phyloP scores from a whole-genome alignment of 768 basidiomycete genomes.

The Terana coerulea region DNA sequence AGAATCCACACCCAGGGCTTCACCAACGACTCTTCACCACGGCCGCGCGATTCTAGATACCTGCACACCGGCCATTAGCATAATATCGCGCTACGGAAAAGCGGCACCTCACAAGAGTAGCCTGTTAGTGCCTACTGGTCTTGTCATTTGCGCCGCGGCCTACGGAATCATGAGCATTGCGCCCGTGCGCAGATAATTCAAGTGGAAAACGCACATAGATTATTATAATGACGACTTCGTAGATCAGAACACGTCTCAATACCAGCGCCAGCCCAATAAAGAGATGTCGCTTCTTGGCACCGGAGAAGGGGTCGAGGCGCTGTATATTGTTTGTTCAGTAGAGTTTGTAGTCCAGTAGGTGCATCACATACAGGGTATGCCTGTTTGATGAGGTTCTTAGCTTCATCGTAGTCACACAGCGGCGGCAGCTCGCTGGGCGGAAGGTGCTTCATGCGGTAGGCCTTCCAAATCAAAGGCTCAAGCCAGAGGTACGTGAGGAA shows the following conservation, averaged over 20 bases:
- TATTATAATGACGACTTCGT: not conserved
- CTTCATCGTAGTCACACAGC: slow-evolving; percentile 28
- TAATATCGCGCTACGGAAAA: slow-evolving; percentile 1
- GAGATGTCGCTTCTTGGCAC: slow-evolving; percentile 30
- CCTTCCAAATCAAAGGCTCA: slow-evolving; percentile 29
- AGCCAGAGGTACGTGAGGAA: slow-evolving; percentile 39
- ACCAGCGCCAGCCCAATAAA: slow-evolving; percentile 30
- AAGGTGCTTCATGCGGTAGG: slow-evolving; percentile 29
- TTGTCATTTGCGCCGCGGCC: slow-evolving; percentile 15
- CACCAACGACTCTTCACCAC: slow-evolving; percentile 29
- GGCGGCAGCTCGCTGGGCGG: slow-evolving; percentile 32
- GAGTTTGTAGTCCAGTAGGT: not conserved
- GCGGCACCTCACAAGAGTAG: slow-evolving; percentile 30
- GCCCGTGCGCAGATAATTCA: not conserved
- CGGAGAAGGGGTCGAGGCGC: slow-evolving; percentile 36
- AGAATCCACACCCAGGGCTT: slow-evolving; percentile 49
- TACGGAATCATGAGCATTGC: not conserved
- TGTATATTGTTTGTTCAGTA: slow-evolving; percentile 6
- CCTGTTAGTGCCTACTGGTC: slow-evolving; percentile 32
- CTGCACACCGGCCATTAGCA: slow-evolving; percentile 1
- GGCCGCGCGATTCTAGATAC: slow-evolving; percentile 37
- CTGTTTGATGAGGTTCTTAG: slow-evolving; percentile 21
- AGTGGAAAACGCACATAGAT: slow-evolving; percentile 13
- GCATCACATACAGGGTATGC: slow-evolving; percentile 26
- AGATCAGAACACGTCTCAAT: slow-evolving; percentile 13